Evolutionary conservation across 179 eudicot species (phyloP), one percentile per base, ranked within the genome.

Genomic region (Camellia oleifera): DNA sequence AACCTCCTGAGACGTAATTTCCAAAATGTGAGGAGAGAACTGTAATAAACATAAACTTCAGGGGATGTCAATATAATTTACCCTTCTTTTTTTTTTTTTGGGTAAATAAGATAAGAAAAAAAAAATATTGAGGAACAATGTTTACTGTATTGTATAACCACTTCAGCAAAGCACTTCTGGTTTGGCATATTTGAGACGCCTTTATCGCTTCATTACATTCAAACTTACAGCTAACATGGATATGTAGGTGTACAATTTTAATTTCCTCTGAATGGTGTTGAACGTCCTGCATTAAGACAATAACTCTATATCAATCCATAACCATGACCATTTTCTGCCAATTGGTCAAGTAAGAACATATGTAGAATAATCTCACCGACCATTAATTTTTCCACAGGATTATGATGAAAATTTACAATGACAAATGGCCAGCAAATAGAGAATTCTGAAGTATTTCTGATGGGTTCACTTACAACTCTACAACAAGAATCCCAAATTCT

Each of bases 241-340:
- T 7, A 14, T 32, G 40, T 32, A 32, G 40, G 46, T 7, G 32
- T 23, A 23, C 23, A 11, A 20, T 63, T 63, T 6, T 32, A 40
- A 13, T 54, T 23, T 46, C 58, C 62, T 73, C 53, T 18, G 57
- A 56, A 69, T 13, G 40, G 66, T 58, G 52, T 15, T 53, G 7
- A 45, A 46, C 45, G 7, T 50, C 68, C 82, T 79, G 63, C 82
- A 72, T 56, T 13, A 53, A 48, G 50, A 46, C 23, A 63, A 63
- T 3, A 23, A 53, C 62, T n/a, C 1, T 17, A 63, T 15, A 4
- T 46, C 48, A 63, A 79, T 13, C 69, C 10, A 62, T 10, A 68
- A 62, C 44, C 12, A 32, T 44, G 50, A 18, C 50, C n/a, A 72
- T 2, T 12, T 66, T 45, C 58, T 18, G 81, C 44, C 76, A 79